phyloP scores from a whole-genome alignment of 1,284 basidiomycete genomes.

The Spongispora temasekensis region DNA sequence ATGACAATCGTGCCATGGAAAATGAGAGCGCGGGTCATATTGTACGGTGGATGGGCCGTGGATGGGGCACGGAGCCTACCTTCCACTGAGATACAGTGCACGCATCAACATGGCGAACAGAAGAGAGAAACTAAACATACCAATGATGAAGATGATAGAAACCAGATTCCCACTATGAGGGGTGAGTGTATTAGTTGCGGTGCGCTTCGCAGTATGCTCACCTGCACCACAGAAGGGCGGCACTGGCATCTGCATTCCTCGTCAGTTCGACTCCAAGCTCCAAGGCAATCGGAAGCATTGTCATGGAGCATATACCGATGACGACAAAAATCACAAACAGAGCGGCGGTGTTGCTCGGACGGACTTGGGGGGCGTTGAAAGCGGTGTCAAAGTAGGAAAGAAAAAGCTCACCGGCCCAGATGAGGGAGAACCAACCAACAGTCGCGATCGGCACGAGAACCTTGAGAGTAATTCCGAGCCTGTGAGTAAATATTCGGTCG shows the following conservation, averaged over 20 bases:
- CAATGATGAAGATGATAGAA: slow-evolving; percentile 62
- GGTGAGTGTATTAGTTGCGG: slow-evolving; percentile 4
- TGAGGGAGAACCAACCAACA: slow-evolving; percentile 65
- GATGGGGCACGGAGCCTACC: slow-evolving; percentile 62
- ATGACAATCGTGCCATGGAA: slow-evolving; percentile 57
- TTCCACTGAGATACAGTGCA: slow-evolving; percentile 43
- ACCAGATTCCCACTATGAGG: slow-evolving; percentile 60
- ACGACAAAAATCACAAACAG: slow-evolving; percentile 67
- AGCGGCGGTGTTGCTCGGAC: slow-evolving; percentile 48
- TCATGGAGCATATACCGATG: slow-evolving; percentile 63
- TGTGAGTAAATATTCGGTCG: slow-evolving; percentile 74
- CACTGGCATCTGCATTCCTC: slow-evolving; percentile 72
- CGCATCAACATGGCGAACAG: neutral
- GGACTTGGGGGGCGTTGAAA: slow-evolving; percentile 43
- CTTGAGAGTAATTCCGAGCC: slow-evolving; percentile 61
- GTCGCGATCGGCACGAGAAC: slow-evolving; percentile 61
- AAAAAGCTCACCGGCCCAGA: slow-evolving; percentile 68
- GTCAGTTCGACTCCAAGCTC: slow-evolving; percentile 79
- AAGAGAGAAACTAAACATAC: slow-evolving; percentile 40
- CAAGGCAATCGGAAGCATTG: slow-evolving; percentile 71
- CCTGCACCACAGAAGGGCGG: slow-evolving; percentile 73
- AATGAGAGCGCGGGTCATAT: slow-evolving; percentile 66
- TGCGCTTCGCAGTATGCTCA: slow-evolving; percentile 35
- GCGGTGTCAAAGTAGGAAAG: neutral
- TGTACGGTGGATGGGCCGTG: slow-evolving; percentile 62